Conservation (phyloP, 257 asterid genomes). For the Lycium barbarum region DNA sequence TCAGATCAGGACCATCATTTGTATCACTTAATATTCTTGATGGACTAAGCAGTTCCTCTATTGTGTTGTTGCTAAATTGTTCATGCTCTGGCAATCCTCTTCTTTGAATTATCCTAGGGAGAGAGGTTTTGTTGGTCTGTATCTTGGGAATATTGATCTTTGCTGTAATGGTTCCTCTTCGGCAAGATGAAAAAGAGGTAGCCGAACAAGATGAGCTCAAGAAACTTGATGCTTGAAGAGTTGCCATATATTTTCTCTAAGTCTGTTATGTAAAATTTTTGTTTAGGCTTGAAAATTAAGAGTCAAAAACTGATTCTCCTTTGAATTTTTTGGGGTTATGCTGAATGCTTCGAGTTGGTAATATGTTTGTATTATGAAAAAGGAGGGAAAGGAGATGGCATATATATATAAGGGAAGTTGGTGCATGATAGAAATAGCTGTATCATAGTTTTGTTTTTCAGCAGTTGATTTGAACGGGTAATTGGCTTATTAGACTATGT, state of each 20-base stretch:
- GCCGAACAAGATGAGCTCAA: neutral
- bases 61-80: neutral
- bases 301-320: neutral
- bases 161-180: neutral
- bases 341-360: neutral
- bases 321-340: neutral
- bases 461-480: neutral
- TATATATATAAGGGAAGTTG: neutral
- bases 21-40: neutral
- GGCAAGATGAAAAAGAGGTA: neutral
- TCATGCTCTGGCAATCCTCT: neutral
- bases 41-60: conserved; percentile 9
- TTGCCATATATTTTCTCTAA: conserved; percentile 11
- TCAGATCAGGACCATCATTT: conserved; percentile 35
- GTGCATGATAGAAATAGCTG: neutral
- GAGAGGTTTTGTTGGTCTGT: neutral
- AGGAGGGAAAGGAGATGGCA: neutral
- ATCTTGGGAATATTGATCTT: conserved; percentile 3
- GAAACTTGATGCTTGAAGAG: conserved; percentile 24
- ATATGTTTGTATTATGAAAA: conserved; percentile 16
- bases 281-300: neutral
- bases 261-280: neutral
- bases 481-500: neutral
- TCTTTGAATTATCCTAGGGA: neutral
- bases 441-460: neutral